Evolutionary conservation across 1,139 yeast genomes (phyloP), one percentile per base, ranked within the genome.

Genomic region (Blastobotrys proliferans): DNA sequence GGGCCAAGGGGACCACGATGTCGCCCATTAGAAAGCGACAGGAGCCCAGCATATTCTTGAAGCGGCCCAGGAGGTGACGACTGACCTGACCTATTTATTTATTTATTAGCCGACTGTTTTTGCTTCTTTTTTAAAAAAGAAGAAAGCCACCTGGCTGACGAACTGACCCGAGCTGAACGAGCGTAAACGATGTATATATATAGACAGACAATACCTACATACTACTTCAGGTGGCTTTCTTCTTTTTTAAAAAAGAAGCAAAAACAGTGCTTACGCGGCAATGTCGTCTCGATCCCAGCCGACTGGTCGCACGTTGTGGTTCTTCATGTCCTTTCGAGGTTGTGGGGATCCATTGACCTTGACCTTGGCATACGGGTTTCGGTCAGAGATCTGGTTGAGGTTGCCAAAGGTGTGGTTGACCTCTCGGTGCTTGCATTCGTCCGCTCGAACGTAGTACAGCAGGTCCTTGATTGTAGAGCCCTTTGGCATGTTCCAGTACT

Each of bases 401-500:
- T 82, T 82, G 20, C 87, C 90, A 56, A 82, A 72, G 0, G 88
- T 81, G 60, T 81, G 88, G 63, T 81, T 81, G 38, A 81, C 87
- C 57, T 82, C 88, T 58, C 88, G 72, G 58, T 81, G 88, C 59
- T 81, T 81, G 33, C 86, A 81, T 60, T 81, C 88, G 55, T 81
- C 88, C 6, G 78, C 78, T 36, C 78, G 67, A 28, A 81, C 69
- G 54, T 78, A 74, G 50, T 72, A 68, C 34, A 83, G 66, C 57
- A 83, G 69, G 51, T 82, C 88, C 49, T 70, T 70, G 62, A 83
- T 74, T 3, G 77, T 67, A 8, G 83, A 72, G 18, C 76, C 58
- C 31, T 66, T 67, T 41, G 68, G 60, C 61, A 78, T 73, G 10
- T 75, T 69, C 84, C 86, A 82, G 62, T 82, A 82, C 47, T 73